Evolutionary conservation across 2,329 filamentous ascomycete species (phyloP).

Genomic region (Amylocarpus encephaloides): DNA sequence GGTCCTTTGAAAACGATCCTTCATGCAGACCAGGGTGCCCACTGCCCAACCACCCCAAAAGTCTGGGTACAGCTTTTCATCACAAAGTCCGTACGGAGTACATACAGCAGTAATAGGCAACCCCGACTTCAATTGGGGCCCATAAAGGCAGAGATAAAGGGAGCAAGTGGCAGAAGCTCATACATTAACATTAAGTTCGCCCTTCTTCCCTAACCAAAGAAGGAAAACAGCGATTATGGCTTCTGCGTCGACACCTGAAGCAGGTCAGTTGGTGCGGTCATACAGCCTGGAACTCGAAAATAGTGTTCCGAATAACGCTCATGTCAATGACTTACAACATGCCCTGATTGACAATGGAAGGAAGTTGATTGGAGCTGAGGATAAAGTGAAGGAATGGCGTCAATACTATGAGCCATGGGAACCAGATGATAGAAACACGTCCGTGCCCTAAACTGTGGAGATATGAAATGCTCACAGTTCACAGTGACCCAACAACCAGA

Average conservation of each 20-base stretch:
- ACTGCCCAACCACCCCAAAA: too few relatives aligned
- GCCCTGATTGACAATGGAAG: not conserved
- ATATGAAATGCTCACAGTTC: not conserved
- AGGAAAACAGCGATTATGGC: not conserved
- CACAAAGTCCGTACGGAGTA: too few relatives aligned
- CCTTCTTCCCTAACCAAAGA: not conserved
- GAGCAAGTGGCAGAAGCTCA: not conserved
- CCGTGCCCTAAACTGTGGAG: not conserved
- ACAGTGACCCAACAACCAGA: not conserved
- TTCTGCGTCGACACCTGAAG: not conserved
- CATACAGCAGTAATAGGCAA: too few relatives aligned
- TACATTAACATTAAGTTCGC: not conserved
- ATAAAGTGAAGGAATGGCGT: not conserved
- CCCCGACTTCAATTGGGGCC: too few relatives aligned
- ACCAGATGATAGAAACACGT: not conserved
- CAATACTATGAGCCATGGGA: not conserved
- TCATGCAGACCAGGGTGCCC: too few relatives aligned
- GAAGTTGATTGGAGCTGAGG: not conserved
- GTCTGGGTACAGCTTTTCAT: too few relatives aligned
- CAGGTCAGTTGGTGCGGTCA: not conserved
- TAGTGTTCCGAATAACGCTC: not conserved
- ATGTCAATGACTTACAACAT: not conserved
- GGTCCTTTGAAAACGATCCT: too few relatives aligned
- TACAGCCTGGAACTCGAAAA: constrained; percentile 1
- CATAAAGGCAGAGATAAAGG: too few relatives aligned